These are phyloP conservation scores for Penicillium sumatraense DNA, from an alignment of 2,329 filamentous ascomycete species.

Conservation along the genomic window DNA sequence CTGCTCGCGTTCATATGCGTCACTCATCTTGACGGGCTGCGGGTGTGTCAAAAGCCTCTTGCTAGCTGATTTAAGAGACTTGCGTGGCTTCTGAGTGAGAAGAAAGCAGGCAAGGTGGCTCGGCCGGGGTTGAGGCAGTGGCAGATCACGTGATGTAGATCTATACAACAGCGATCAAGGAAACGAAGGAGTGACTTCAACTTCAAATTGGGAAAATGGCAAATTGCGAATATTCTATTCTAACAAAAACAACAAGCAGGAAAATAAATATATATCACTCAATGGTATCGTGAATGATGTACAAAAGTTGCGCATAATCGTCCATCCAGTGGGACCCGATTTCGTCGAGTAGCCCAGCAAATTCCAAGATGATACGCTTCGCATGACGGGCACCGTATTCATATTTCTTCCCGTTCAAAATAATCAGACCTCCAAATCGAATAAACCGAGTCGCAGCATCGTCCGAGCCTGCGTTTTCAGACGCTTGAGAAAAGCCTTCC, in stretches of 20 bases:
- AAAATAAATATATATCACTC: background rate
- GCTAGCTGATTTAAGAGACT: background rate
- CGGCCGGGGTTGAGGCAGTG: slow-evolving; percentile 9
- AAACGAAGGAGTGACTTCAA: too few species aligned
- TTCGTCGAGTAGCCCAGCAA: slow-evolving; percentile 13
- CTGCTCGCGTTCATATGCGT: slow-evolving; percentile 77
- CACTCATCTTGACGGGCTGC: slow-evolving; percentile 61
- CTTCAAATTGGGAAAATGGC: too few species aligned
- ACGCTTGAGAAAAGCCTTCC: slow-evolving; percentile 4
- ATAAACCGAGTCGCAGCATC: slow-evolving; percentile 4
- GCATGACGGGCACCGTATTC: slow-evolving; percentile 7
- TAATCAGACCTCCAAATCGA: slow-evolving; percentile 9
- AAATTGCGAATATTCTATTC: too few species aligned
- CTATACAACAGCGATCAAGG: too few species aligned
- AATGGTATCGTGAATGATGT: slow-evolving; percentile 15
- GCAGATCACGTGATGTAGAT: slow-evolving; percentile 16
- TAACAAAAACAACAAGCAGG: too few species aligned
- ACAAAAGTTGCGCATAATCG: slow-evolving; percentile 11
- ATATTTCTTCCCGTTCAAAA: slow-evolving; percentile 8
- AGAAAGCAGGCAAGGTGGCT: slow-evolving; percentile 11
- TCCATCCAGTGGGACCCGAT: slow-evolving; percentile 19
- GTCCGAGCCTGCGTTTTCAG: background rate
- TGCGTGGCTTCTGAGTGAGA: background rate
- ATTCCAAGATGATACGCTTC: slow-evolving; percentile 14
- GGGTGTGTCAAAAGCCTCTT: background rate